Conservation (phyloP, 2,329 filamentous ascomycete genomes). For the Pestalotiopsis sp. region DNA sequence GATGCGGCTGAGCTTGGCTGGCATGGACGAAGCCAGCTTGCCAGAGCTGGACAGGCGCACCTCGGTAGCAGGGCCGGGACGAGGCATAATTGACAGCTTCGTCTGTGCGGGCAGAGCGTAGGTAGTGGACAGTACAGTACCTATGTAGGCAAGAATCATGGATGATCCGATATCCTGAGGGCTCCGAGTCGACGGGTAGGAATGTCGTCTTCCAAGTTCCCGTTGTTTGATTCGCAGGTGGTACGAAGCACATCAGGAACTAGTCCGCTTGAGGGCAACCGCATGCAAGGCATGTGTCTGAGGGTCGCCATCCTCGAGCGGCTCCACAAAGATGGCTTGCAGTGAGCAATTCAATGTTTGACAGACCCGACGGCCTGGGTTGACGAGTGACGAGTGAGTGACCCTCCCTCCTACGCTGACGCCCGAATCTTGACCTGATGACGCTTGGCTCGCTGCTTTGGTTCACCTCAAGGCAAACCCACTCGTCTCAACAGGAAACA, state of each 20-base stretch:
- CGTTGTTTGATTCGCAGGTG: not conserved
- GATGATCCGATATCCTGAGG: not conserved
- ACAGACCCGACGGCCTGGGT: not conserved
- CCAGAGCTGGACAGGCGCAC: not conserved
- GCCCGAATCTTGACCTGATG: not conserved
- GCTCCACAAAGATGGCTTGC: not conserved
- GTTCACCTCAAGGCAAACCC: not conserved
- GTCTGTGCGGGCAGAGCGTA: no score
- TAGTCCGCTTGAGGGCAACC: not conserved
- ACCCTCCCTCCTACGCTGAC: not conserved
- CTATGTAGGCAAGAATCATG: no score
- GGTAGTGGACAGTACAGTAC: no score
- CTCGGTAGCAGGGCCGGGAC: not conserved
- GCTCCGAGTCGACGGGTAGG: not conserved
- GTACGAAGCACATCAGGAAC: not conserved
- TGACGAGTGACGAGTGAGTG: not conserved
- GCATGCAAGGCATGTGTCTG: not conserved
- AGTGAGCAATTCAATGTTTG: not conserved
- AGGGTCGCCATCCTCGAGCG: not conserved
- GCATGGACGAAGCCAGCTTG: not conserved
- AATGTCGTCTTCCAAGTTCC: not conserved
- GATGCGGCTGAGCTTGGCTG: not conserved
- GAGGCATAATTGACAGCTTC: not conserved
- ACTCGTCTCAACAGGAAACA: not conserved
- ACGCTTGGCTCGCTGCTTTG: not conserved